Conservation (phyloP, 192 early-diverging fungal species). For the Piromyces finnis region DNA sequence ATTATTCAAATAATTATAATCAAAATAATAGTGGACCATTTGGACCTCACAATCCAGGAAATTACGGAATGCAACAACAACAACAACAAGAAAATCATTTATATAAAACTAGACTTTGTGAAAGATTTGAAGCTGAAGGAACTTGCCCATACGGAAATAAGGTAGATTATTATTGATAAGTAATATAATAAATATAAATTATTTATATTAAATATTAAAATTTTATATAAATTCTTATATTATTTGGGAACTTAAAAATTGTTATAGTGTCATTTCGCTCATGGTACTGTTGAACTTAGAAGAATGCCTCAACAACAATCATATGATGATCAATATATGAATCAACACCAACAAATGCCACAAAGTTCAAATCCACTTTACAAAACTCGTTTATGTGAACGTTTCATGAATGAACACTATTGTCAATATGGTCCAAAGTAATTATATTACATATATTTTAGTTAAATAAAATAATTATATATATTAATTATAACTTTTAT, state of each 20-base stretch:
- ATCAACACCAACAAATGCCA: slow-evolving; percentile 11
- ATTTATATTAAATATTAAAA: too few species aligned
- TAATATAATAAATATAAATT: too few species aligned
- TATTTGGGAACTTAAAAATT: background rate
- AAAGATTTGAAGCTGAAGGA: slow-evolving; percentile 60
- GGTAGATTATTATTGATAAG: background rate
- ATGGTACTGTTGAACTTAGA: slow-evolving; percentile 45
- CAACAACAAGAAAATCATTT: slow-evolving; percentile 39
- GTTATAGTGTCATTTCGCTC: slow-evolving; percentile 50
- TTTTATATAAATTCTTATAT: too few species aligned
- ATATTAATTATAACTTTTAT: background rate
- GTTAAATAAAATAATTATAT: slow-evolving; percentile 59
- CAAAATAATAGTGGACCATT: background rate
- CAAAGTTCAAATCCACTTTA: slow-evolving; percentile 41
- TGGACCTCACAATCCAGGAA: background rate
- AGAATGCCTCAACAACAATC: slow-evolving; percentile 19
- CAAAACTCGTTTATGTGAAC: slow-evolving; percentile 70
- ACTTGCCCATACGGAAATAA: slow-evolving; percentile 42
- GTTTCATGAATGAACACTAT: slow-evolving; percentile 52
- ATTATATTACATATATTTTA: too few species aligned
- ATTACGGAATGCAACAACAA: background rate
- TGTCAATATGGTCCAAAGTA: slow-evolving; percentile 78
- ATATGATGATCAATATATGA: slow-evolving; percentile 3
- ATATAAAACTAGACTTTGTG: slow-evolving; percentile 77
- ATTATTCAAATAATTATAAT: background rate